phyloP scores from a whole-genome alignment of 1,284 basidiomycete genomes.

The Cryptococcus sp. region DNA sequence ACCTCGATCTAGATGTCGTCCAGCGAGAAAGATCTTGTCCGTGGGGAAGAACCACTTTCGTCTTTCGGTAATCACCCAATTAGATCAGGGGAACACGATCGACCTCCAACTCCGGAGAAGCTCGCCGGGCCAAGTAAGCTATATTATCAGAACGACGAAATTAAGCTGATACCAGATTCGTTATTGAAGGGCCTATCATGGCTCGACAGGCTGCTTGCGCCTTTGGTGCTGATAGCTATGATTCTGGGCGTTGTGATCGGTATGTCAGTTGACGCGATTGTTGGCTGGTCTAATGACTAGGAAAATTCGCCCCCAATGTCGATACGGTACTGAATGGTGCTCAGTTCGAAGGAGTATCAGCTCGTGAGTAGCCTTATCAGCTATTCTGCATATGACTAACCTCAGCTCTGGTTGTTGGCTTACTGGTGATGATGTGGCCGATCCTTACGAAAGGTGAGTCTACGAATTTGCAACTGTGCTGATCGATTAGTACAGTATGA shows the following conservation, averaged over 20 bases:
- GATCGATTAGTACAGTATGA: conserved; percentile 67
- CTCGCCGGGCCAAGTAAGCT: no score
- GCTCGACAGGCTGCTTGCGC: conserved; percentile 66
- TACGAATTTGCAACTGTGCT: not conserved
- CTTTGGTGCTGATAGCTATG: conserved; percentile 71
- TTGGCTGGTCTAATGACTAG: conserved; percentile 51
- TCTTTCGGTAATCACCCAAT: no score
- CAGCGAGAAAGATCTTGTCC: no score
- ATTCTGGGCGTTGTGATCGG: conserved; percentile 74
- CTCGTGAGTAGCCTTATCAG: conserved; percentile 30
- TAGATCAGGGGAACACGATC: no score
- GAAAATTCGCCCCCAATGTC: conserved; percentile 25
- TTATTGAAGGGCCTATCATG: conserved; percentile 22
- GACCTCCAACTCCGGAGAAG: no score
- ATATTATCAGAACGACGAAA: no score
- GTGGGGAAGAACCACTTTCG: no score
- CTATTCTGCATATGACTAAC: not conserved
- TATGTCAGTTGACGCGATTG: conserved; percentile 45
- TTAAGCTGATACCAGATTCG: not conserved
- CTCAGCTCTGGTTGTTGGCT: conserved; percentile 67
- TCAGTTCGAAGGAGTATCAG: conserved; percentile 41
- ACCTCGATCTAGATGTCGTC: no score
- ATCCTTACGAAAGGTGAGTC: conserved; percentile 51
- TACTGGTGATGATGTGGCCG: conserved; percentile 90
- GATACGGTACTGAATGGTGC: conserved; percentile 24